Conservation (phyloP, 805 yeast genomes). For the Ascoidea tarda region DNA sequence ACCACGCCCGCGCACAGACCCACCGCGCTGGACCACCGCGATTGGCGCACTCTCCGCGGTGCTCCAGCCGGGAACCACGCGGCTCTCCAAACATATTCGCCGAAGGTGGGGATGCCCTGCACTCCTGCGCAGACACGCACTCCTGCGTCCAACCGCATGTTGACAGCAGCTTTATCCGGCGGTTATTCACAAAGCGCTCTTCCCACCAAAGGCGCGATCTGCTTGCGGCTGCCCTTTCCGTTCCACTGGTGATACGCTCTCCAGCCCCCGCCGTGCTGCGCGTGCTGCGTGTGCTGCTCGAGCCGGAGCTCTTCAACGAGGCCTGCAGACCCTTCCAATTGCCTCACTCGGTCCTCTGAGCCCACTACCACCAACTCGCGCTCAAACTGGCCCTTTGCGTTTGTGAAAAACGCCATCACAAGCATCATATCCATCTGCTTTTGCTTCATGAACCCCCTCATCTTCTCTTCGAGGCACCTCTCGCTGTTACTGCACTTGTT, state of each 20-base stretch:
- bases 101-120: too few relatives aligned
- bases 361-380: constrained; percentile 26
- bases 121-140: too few relatives aligned
- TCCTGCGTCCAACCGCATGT: too few relatives aligned
- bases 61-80: too few relatives aligned
- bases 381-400: constrained; percentile 17
- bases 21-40: too few relatives aligned
- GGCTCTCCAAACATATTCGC: too few relatives aligned
- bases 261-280: constrained; percentile 5
- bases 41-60: too few relatives aligned
- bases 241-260: constrained; percentile 26
- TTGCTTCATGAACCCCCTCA: constrained; percentile 16
- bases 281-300: constrained; percentile 9
- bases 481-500: constrained; percentile 10
- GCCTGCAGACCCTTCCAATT: not conserved
- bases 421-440: constrained; percentile 19
- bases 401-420: constrained; percentile 33
- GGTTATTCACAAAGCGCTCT: not conserved
- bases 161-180: too few relatives aligned
- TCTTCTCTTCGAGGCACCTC: constrained; percentile 14
- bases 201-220: constrained; percentile 55
- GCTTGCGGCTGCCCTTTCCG: constrained; percentile 65
- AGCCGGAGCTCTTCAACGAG: constrained; percentile 9
- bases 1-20: too few relatives aligned
- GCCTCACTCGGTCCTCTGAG: constrained; percentile 10